phyloP scores from a whole-genome alignment of 2,329 filamentous ascomycete genomes.

The Trichoderma afroharzianum region DNA sequence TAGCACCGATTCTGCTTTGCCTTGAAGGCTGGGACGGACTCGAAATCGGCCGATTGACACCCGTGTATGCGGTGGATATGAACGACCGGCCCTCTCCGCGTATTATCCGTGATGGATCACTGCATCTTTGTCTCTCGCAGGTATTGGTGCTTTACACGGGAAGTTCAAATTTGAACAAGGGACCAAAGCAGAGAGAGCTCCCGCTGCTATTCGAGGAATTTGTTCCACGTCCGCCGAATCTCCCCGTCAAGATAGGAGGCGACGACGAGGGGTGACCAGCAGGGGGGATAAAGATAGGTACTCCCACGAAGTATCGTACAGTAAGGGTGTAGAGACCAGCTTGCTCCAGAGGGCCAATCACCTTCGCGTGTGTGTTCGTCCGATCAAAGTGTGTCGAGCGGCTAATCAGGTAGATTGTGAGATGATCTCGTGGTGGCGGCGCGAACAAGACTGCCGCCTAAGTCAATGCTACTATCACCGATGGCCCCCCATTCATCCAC shows the following conservation, averaged over 20 bases:
- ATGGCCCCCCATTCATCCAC: conserved; percentile 3
- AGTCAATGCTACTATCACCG: conserved; percentile 10
- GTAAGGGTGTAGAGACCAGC: not conserved
- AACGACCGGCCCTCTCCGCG: not conserved
- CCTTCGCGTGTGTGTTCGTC: conserved; percentile 1
- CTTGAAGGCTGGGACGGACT: not conserved
- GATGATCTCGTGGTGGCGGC: conserved; percentile 15
- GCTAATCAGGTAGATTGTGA: conserved; percentile 12
- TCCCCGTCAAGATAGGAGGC: conserved; percentile 15
- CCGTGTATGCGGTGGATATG: not conserved
- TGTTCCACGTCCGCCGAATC: conserved; percentile 13
- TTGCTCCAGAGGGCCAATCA: not conserved
- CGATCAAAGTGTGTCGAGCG: conserved; percentile 15
- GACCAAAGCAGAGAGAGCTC: not conserved
- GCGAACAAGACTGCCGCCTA: conserved; percentile 3
- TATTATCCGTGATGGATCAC: not conserved
- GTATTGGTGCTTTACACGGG: not conserved
- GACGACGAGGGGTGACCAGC: not conserved
- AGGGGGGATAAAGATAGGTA: not conserved
- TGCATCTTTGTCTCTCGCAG: not conserved
- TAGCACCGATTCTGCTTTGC: not conserved
- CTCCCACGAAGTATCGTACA: not conserved
- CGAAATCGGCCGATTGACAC: conserved; percentile 1
- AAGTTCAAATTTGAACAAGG: not conserved
- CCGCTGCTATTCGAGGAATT: not conserved